Evolutionary conservation across 345 rosid species (phyloP).

Genomic region (Camelina neglecta): DNA sequence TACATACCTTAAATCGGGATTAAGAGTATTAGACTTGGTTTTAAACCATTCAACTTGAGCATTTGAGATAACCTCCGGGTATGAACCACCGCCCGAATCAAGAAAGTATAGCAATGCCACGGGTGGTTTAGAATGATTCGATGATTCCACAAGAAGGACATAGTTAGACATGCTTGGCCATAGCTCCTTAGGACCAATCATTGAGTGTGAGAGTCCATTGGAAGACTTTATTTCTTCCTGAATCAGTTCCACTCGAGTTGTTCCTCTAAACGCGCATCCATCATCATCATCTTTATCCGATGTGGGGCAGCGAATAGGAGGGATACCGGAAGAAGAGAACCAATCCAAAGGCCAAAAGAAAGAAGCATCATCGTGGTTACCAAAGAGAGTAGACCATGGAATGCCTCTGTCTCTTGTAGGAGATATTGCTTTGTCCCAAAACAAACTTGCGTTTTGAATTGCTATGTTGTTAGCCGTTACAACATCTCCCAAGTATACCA

Average conservation of each 20-base stretch:
- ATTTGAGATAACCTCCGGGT: conserved; percentile 75
- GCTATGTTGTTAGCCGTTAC: conserved; percentile 81
- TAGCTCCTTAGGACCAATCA: conserved; percentile 62
- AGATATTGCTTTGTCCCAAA: conserved; percentile 80
- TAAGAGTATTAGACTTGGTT: conserved; percentile 54
- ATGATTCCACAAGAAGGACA: conserved; percentile 55
- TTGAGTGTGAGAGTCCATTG: conserved; percentile 52
- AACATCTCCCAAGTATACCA: conserved; percentile 87
- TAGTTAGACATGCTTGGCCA: conserved; percentile 93
- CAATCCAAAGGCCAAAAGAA: conserved; percentile 83
- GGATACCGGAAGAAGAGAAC: conserved; percentile 80
- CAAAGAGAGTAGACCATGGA: conserved; percentile 79
- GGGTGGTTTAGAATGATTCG: conserved; percentile 43
- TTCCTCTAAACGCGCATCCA: conserved; percentile 61
- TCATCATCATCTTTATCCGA: conserved; percentile 20
- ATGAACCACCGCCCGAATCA: conserved; percentile 96
- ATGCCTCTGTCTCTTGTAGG: conserved; percentile 72
- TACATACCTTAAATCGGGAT: conserved; percentile 61
- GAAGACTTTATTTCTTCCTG: conserved; percentile 52
- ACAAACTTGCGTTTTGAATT: conserved; percentile 72
- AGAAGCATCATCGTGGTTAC: conserved; percentile 87
- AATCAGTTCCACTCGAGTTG: conserved; percentile 62
- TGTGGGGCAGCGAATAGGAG: conserved; percentile 58
- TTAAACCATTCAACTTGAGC: conserved; percentile 85
- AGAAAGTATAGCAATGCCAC: conserved; percentile 71